Percentiles rank a stretch among this genome's conserved stretches.
Evolutionary conservation across 306 rosid genomes (phyloP).

Genomic region (Pyrus pyrifolia): DNA sequence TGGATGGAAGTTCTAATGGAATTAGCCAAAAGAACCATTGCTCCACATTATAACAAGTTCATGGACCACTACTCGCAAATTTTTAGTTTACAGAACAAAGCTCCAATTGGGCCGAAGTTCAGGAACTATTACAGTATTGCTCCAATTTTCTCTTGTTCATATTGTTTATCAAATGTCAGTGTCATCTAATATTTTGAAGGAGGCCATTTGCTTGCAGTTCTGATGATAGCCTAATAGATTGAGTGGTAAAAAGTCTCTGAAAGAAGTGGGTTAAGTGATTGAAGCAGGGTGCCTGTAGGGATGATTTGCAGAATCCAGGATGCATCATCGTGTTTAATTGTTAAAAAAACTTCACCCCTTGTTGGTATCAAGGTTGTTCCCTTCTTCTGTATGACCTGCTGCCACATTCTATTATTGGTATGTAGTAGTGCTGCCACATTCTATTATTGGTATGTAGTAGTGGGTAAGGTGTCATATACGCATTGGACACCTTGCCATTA

Average conservation of each 20-base stretch:
- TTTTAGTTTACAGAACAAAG: too few species aligned
- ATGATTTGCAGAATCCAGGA: background rate
- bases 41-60: too few species aligned
- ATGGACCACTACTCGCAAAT: too few species aligned
- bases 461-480: conserved; percentile 4
- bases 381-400: conserved; percentile 3
- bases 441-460: conserved; percentile 23
- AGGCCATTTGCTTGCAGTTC: too few species aligned
- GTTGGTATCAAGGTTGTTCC: background rate
- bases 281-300: background rate
- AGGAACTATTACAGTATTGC: too few species aligned
- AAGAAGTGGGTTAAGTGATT: background rate
- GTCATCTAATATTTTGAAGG: too few species aligned
- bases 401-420: conserved; percentile 28
- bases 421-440: conserved; percentile 6
- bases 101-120: too few species aligned
- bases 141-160: too few species aligned
- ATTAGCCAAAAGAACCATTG: too few species aligned
- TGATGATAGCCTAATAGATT: background rate
- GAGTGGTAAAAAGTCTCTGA: background rate
- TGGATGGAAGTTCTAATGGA: too few species aligned
- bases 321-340: background rate
- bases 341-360: background rate
- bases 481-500: conserved; percentile 30
- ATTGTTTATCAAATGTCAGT: background rate